These are phyloP conservation scores for Microbotryum scabiosae DNA, from an alignment of 1,284 basidiomycete genomes.

Conservation along the genomic window DNA sequence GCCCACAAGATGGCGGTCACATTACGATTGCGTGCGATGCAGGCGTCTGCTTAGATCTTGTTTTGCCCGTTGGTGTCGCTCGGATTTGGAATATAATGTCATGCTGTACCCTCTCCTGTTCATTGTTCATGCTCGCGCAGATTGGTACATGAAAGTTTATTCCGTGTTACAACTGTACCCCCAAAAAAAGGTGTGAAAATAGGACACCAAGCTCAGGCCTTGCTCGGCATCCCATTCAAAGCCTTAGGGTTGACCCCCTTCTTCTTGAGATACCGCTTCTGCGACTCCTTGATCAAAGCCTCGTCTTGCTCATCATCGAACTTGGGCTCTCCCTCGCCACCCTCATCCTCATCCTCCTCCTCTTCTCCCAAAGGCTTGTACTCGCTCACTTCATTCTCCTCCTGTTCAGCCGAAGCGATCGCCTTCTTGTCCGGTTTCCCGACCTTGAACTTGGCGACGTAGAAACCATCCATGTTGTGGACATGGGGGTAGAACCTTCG, in stretches of 20 bases:
- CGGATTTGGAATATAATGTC: too few relatives aligned
- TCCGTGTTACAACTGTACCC: too few relatives aligned
- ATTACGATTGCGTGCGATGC: slow-evolving; percentile 35
- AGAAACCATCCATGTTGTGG: slow-evolving; percentile 88
- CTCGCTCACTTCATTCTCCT: slow-evolving; percentile 7
- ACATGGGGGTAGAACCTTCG: slow-evolving; percentile 76
- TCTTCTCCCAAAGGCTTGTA: slow-evolving; percentile 16
- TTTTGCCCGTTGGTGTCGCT: too few relatives aligned
- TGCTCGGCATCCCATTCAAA: slow-evolving; percentile 20
- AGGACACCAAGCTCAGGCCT: neutral
- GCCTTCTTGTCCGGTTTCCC: slow-evolving; percentile 59
- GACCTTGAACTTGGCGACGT: slow-evolving; percentile 95
- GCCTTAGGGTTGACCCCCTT: slow-evolving; percentile 31
- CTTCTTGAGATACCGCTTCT: slow-evolving; percentile 31
- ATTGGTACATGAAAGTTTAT: too few relatives aligned
- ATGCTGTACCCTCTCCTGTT: too few relatives aligned
- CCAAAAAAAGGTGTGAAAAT: neutral
- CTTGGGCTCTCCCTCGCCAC: slow-evolving; percentile 1
- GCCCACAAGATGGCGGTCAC: slow-evolving; percentile 65
- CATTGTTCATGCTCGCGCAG: too few relatives aligned
- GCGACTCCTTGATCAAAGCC: slow-evolving; percentile 28
- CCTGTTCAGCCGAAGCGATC: slow-evolving; percentile 12
- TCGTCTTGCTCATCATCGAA: slow-evolving; percentile 33
- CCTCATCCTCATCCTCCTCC: slow-evolving; percentile 4
- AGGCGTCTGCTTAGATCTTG: too few relatives aligned